Evolutionary conservation across 768 basidiomycete species (phyloP).

Genomic region (Macrolepiota albuminosa): DNA sequence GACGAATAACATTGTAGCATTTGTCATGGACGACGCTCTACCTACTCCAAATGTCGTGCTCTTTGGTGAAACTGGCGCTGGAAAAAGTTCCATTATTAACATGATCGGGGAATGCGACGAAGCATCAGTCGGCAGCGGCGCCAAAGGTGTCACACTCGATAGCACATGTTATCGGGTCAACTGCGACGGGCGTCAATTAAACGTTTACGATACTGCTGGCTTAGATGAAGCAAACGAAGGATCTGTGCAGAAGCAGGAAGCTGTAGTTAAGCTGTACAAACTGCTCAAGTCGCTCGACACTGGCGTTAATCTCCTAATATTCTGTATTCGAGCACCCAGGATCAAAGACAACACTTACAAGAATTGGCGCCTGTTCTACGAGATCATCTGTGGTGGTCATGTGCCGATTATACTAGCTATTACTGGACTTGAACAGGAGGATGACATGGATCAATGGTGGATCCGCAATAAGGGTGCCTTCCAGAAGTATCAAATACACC

Average conservation of each 20-base stretch:
- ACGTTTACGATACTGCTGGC: constrained; percentile 34
- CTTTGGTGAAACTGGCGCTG: constrained; percentile 35
- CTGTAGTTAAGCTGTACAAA: constrained; percentile 18
- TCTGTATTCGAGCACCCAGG: neutral
- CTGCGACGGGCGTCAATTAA: constrained; percentile 19
- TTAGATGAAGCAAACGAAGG: constrained; percentile 30
- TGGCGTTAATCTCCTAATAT: neutral
- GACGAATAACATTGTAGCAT: neutral
- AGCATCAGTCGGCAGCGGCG: constrained; percentile 27
- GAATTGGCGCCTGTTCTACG: constrained; percentile 34
- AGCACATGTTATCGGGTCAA: constrained; percentile 19
- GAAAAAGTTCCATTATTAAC: constrained; percentile 39
- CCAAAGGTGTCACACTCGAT: constrained; percentile 31
- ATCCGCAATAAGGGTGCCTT: constrained; percentile 23
- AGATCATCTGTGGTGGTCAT: constrained; percentile 30
- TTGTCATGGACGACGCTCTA: neutral
- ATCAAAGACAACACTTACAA: constrained; percentile 4
- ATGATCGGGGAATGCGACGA: constrained; percentile 26
- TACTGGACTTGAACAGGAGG: constrained; percentile 31
- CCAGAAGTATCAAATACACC: constrained; percentile 21
- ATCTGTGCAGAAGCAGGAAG: constrained; percentile 15
- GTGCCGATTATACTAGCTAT: constrained; percentile 35
- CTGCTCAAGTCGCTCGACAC: constrained; percentile 27
- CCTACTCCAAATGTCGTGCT: constrained; percentile 27
- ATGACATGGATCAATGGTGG: constrained; percentile 32